Evolutionary conservation across 2,329 filamentous ascomycete genomes (phyloP).

Genomic region (Fusarium nygamai): DNA sequence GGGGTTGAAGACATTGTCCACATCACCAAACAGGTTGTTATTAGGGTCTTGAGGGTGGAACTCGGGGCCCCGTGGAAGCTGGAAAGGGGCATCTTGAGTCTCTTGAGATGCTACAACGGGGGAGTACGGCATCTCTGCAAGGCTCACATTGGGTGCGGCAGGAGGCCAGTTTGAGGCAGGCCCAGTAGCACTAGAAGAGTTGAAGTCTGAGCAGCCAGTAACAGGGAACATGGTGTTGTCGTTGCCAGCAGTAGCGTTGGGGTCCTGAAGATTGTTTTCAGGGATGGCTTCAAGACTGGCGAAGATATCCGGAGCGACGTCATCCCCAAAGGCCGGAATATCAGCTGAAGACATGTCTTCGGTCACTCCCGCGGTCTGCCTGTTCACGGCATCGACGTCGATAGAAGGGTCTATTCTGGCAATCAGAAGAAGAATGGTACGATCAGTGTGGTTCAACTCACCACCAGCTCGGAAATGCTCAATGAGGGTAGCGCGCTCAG

Average conservation of each 20-base stretch:
- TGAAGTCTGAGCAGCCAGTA: background rate
- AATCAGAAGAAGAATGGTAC: background rate
- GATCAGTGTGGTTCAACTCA: background rate
- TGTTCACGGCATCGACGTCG: background rate
- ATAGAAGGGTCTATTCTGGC: background rate
- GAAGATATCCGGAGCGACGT: background rate
- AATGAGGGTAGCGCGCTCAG: background rate
- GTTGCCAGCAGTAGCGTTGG: background rate
- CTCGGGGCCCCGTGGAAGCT: background rate
- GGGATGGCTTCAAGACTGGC: background rate
- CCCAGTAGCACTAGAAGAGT: background rate
- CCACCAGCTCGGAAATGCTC: background rate
- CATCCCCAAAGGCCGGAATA: background rate
- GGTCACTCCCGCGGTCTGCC: background rate
- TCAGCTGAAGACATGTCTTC: background rate
- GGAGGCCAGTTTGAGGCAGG: background rate
- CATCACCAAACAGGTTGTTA: background rate
- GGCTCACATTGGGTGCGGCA: background rate
- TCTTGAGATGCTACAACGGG: background rate
- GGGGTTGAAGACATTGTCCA: background rate
- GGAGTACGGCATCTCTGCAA: background rate
- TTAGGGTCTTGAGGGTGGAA: background rate
- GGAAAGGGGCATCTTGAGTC: background rate
- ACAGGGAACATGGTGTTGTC: background rate
- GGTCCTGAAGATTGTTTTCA: background rate